Conservation (phyloP, 441 rosid species). For the Metrosideros polymorpha region DNA sequence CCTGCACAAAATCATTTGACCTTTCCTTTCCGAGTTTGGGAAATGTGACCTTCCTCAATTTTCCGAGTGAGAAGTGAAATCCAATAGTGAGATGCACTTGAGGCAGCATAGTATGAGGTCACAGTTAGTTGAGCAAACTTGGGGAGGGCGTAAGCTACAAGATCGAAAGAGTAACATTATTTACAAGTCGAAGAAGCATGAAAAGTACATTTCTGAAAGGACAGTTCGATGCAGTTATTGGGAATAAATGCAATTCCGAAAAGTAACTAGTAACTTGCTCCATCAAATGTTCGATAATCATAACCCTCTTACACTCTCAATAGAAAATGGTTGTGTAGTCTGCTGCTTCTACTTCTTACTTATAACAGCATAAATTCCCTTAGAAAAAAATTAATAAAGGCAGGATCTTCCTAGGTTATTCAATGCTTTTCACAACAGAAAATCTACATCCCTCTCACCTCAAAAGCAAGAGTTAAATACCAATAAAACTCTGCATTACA, state of each 20-base stretch:
- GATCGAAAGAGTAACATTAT: not conserved
- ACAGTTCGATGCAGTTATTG: not conserved
- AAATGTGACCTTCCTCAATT: constrained; percentile 52
- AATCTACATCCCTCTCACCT: not conserved
- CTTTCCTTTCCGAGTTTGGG: constrained; percentile 35
- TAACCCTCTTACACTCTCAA: not conserved
- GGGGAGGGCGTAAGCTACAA: constrained; percentile 72
- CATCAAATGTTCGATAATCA: not conserved
- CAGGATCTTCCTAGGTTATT: not conserved
- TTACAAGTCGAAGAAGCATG: not conserved
- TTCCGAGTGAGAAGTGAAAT: constrained; percentile 69
- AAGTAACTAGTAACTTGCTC: not conserved
- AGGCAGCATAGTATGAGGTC: constrained; percentile 81
- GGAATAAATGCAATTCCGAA: not conserved
- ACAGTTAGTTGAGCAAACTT: constrained; percentile 75
- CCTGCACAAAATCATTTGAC: constrained; percentile 25
- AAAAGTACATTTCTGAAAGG: not conserved
- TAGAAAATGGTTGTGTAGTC: not conserved
- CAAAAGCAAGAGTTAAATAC: not conserved
- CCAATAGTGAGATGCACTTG: constrained; percentile 84
- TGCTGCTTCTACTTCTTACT: not conserved
- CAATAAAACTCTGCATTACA: not conserved
- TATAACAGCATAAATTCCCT: not conserved
- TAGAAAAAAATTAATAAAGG: not conserved
- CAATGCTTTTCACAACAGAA: not conserved